Base-by-base conservation (phyloP, 352 stramenopile genomes). In the Ophiocytium majus region DNA sequence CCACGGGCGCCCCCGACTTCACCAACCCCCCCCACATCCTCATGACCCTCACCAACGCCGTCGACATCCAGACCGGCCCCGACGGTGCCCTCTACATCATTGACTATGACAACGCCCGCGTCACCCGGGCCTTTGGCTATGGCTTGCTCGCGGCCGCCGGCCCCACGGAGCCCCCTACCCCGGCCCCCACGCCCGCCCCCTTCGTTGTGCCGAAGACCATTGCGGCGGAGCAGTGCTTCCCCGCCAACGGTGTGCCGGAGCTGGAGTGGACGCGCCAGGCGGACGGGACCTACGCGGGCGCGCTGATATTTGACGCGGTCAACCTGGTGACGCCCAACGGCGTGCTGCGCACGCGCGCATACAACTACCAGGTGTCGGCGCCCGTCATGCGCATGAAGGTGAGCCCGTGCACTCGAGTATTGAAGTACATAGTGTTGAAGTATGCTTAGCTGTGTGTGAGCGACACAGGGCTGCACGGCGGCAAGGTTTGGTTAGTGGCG, bases 21-120 rank as follows among this genome's bases (percentile, higher is more conserved):
- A 78, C 66, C 32, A 32, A 33, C 57, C 76, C 76, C 57, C 81
- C 81, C 17, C 33, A 66, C 43, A 37, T 85, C 0, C 76, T 85
- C 5, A 50, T 35, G 0, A 34, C 14, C 19, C 37, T 37, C 0
- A 63, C 81, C 37, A 63, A 81, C 14, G 36, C 74, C 50, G 81
- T 82, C 28, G 81, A 85, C 37, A 34, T 84, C 35, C 50, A 33
- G 9, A 81, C 36, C n/a, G 35, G 66, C 66, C 66, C 66, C 35
- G 66, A 78, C 35, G 66, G 66, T 14, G 32, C 35, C 35, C 66
- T 78, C 66, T 78, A 78, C 35, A 43, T 43, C 32, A 78, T 78
- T 14, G 66, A 78, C 66, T 78, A 78, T 17, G 32, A 43, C 32
- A 78, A 78, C 35, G 17, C 66, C 5, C 32, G 66, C 32, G 17